These are phyloP conservation scores for Blastocystis sp. DNA, from an alignment of 352 stramenopile genomes.

Conservation along the genomic window DNA sequence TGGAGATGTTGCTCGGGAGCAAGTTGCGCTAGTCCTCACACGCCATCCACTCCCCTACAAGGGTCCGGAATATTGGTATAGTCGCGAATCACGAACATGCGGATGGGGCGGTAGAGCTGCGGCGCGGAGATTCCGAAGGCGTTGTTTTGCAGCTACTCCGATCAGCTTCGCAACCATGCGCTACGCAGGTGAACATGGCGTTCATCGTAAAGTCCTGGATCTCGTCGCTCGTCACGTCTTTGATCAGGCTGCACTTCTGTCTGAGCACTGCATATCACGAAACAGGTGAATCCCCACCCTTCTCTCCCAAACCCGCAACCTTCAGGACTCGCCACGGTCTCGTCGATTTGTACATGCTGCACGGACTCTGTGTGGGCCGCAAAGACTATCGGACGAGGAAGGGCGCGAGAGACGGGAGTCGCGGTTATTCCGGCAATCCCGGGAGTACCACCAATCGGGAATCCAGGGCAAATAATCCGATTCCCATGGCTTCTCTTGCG, in stretches of 20 bases:
- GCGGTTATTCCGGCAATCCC: slow-evolving; percentile 39
- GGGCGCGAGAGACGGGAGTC: background rate
- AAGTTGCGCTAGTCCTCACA: slow-evolving; percentile 21
- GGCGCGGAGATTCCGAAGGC: slow-evolving; percentile 68
- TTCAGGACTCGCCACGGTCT: slow-evolving; percentile 47
- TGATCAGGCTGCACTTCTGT: slow-evolving; percentile 38
- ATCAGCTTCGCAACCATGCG: background rate
- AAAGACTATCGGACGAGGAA: background rate
- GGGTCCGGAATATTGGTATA: slow-evolving; percentile 59
- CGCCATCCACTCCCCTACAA: background rate
- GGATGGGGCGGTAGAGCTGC: slow-evolving; percentile 57
- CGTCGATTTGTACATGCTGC: slow-evolving; percentile 37
- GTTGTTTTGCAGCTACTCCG: slow-evolving; percentile 58
- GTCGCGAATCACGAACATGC: slow-evolving; percentile 69
- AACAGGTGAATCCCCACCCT: background rate
- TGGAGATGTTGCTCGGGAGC: slow-evolving; percentile 23
- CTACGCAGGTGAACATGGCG: slow-evolving; percentile 64
- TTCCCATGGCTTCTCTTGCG: slow-evolving; percentile 52
- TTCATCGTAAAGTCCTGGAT: slow-evolving; percentile 67
- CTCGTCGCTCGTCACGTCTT: slow-evolving; percentile 47
- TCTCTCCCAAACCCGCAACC: slow-evolving; percentile 52
- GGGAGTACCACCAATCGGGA: background rate
- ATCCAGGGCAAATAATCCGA: background rate
- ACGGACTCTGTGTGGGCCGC: background rate
- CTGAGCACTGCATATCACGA: background rate